Percentiles rank a stretch among this genome's conserved stretches.
Evolutionary conservation across 2,329 filamentous ascomycete species (phyloP).

Genomic region (Tricladium varicosporioides): DNA sequence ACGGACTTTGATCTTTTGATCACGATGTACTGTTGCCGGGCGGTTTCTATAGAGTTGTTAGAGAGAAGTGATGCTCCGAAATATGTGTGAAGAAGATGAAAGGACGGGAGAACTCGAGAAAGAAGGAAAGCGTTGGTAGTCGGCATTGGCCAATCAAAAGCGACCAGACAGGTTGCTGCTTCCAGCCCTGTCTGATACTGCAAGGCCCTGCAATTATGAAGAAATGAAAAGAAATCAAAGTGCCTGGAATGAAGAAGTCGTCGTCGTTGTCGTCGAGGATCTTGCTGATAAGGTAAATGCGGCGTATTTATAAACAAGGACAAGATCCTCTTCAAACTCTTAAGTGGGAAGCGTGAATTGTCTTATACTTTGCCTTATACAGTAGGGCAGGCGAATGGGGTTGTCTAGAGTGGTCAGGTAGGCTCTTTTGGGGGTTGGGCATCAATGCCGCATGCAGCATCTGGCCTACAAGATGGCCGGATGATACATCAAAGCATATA

Average conservation of each 20-base stretch:
- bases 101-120: too few relatives aligned
- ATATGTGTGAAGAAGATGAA: too few relatives aligned
- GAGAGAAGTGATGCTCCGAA: too few relatives aligned
- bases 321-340: conserved; percentile 6
- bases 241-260: not conserved
- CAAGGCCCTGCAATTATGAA: not conserved
- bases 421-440: conserved; percentile 3
- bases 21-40: too few relatives aligned
- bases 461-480: not conserved
- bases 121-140: too few relatives aligned
- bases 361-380: conserved; percentile 16
- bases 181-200: too few relatives aligned
- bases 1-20: too few relatives aligned
- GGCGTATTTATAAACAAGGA: conserved; percentile 3
- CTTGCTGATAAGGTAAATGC: not conserved
- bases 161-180: too few relatives aligned
- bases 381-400: not conserved
- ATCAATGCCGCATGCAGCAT: conserved; percentile 2
- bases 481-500: conserved; percentile 1
- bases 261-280: not conserved
- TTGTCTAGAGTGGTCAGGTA: not conserved
- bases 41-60: too few relatives aligned
- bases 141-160: too few relatives aligned
- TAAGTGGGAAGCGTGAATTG: conserved; percentile 5
- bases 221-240: not conserved